Evolutionary conservation across 2,329 filamentous ascomycete species (phyloP), one percentile per base, ranked within the genome.

Genomic region (Cadophora luteo-olivacea): DNA sequence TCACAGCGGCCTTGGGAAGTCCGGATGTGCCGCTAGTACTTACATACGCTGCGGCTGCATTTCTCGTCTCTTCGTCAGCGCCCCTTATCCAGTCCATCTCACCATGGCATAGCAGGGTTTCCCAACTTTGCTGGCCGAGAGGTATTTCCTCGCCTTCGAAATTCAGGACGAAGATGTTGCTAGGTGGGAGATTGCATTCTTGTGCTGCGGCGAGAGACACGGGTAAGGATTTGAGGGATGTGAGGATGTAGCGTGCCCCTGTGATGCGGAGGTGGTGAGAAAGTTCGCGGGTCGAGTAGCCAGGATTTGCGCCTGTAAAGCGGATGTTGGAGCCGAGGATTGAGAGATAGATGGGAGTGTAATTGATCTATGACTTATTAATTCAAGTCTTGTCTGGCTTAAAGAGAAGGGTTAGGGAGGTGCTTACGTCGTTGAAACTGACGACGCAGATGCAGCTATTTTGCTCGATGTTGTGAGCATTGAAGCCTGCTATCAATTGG

Each of bases 21-120:
- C 87, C 91, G 89, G 93, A 79, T 90, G 88, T 57, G 80, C 75
- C 66, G 86, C 84, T 33, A 76, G 79, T 49, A n/a, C 70, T 70
- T 79, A 81, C 51, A 84, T 82, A 69, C 81, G 85, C 3, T 82
- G 80, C 2, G 9, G 85, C 3, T 82, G 80, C 2, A 14, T 65
- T 58, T 22, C 63, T 61, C 19, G 68, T 36, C 19, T 67, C 33
- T 6, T 29, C 29, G 3, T 25, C 6, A 36, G 9, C 19, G 24
- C 25, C 29, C 24, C 45, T 22, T 14, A 71, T 66, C 74, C 74
- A 77, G 14, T 73, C 74, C 48, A 67, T 67, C 54, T 76, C 74
- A 3, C 74, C 74, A 38, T 73, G 69, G 0, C 64, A 55, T 24
- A 75, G 58, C 7, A 75, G 62, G 0, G 52, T 54, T 6, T 68